Base-by-base conservation (phyloP, 176 grass and related monocot genomes). In the Musa troglodytarum region DNA sequence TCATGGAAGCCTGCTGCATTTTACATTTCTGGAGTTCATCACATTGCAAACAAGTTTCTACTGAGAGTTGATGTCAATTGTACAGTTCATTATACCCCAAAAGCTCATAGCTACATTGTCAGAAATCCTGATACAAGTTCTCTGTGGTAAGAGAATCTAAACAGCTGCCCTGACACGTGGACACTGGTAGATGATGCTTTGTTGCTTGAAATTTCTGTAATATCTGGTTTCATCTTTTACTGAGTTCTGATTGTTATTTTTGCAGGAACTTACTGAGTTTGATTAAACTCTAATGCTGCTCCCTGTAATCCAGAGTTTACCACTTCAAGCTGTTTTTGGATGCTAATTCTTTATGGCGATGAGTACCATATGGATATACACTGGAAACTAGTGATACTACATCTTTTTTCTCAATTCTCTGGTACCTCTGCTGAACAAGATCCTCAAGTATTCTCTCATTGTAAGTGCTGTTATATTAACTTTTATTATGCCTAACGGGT, bases 81-180 rank as follows among this genome's bases (percentile, higher is more conserved):
- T 43, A 43, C 34, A 43, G 34, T 43, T 19, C 49, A 20, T 11
- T 10, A 70, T 49, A 70, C n/a, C 49, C 28, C 17, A n/a, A 14
- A 21, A 51, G 17, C 8, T 51, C 34, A 51, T 20, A 70, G 16
- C 7, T 15, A n/a, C 7, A 11, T 17, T n/a, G 20, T 70, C 19
- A 70, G 29, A 52, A 19, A 70, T 70, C 68, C 68, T 70, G 43
- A 13, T 70, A 70, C n/a, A 14, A 68, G 26, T 68, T 68, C 26
- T 68, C 65, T 68, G 11, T 34, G 8, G 13, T 11, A 17, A 61
- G 34, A 43, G 34, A 43, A 43, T 43, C 34, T 5, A 43, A 43
- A 43, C 34, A 43, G 34, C 34, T 43, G 34, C 34, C 34, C 34
- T 43, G 34, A 43, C 6, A 43, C 34, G 0, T 43, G 34, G 34